These are phyloP conservation scores for Harrya chromipes DNA, from an alignment of 768 basidiomycete species.

Conservation along the genomic window DNA sequence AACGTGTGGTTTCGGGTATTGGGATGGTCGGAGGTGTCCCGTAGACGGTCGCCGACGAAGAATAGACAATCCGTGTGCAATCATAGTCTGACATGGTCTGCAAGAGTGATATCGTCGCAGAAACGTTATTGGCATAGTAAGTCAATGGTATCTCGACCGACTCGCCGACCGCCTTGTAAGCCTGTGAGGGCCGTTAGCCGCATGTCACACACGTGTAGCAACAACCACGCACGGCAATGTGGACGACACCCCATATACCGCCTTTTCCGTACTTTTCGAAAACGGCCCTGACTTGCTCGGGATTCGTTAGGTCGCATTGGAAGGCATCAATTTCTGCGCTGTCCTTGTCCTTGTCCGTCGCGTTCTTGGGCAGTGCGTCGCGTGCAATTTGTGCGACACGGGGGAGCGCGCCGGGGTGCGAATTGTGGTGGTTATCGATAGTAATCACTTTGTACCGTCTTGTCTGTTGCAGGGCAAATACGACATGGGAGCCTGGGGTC, in stretches of 20 bases:
- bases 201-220: background rate
- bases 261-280: constrained; percentile 85
- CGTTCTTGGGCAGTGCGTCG: constrained; percentile 61
- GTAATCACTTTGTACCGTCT: constrained; percentile 90
- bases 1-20: constrained; percentile 86
- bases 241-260: constrained; percentile 95
- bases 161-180: constrained; percentile 97
- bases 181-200: constrained; percentile 43
- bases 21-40: constrained; percentile 90
- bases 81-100: constrained; percentile 84
- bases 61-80: constrained; percentile 89
- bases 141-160: constrained; percentile 88
- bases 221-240: constrained; percentile 73
- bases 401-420: constrained; percentile 67
- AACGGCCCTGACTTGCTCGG: constrained; percentile 67
- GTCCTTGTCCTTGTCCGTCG: constrained; percentile 65
- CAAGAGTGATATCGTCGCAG: constrained; percentile 80
- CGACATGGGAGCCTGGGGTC: constrained; percentile 82
- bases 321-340: constrained; percentile 70
- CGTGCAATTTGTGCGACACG: constrained; percentile 80
- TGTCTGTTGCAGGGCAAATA: constrained; percentile 81
- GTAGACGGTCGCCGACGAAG: constrained; percentile 97
- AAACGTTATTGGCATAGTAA: constrained; percentile 94
- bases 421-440: constrained; percentile 95
- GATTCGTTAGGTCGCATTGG: constrained; percentile 70